Percentiles rank a stretch among this genome's conserved stretches.
These are phyloP conservation scores for Cordyceps javanica DNA, from an alignment of 2,329 filamentous ascomycete species.

Conservation along the genomic window DNA sequence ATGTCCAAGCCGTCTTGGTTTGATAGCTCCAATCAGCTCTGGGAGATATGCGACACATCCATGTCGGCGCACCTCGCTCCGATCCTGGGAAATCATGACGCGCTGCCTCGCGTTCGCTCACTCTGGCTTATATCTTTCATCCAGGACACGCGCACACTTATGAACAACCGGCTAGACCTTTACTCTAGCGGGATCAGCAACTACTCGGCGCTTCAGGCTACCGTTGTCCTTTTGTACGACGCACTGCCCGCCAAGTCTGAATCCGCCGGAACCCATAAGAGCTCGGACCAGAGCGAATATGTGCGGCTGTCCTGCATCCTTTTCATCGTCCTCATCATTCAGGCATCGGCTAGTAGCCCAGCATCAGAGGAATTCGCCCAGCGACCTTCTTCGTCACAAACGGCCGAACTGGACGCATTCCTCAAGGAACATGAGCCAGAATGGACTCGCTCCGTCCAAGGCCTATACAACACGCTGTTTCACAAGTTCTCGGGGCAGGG, in stretches of 20 bases:
- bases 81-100: not conserved
- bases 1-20: constrained; percentile 7
- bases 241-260: not conserved
- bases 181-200: not conserved
- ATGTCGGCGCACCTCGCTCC: not conserved
- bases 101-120: not conserved
- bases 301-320: not conserved
- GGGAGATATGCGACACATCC: not conserved
- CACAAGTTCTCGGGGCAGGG: not conserved
- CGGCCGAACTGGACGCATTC: not conserved
- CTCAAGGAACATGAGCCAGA: not conserved
- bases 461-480: constrained; percentile 1
- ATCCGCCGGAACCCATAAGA: not conserved
- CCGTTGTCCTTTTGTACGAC: not conserved
- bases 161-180: constrained; percentile 2
- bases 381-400: not conserved
- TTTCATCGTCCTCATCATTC: not conserved
- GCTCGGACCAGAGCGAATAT: not conserved
- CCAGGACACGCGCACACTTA: constrained; percentile 6
- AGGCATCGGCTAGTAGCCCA: not conserved
- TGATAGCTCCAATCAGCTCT: constrained; percentile 9
- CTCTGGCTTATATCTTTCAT: constrained; percentile 9
- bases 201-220: not conserved
- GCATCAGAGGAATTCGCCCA: not conserved
- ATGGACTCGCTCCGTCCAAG: not conserved